Evolutionary conservation across 2,329 filamentous ascomycete species (phyloP).

Genomic region (Camptophora hylomeconis): DNA sequence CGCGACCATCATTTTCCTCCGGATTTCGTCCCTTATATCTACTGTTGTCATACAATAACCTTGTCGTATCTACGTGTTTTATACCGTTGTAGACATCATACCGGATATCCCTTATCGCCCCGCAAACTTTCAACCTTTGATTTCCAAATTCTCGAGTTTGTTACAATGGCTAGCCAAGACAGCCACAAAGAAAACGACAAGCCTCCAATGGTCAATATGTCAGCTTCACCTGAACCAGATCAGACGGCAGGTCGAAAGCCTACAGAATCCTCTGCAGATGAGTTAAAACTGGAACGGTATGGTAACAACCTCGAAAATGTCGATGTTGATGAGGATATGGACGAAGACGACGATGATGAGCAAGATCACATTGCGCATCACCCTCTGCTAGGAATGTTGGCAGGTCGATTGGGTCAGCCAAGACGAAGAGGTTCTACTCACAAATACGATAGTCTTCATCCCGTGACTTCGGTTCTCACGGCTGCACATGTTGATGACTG

Average conservation of each 20-base stretch:
- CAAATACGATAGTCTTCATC: conserved; percentile 46
- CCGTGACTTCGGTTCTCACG: conserved; percentile 62
- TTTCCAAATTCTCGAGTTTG: too few species aligned
- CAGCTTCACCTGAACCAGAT: too few species aligned
- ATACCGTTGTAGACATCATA: too few species aligned
- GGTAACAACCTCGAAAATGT: conserved; percentile 11
- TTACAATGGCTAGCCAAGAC: too few species aligned
- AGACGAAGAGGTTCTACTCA: conserved; percentile 15
- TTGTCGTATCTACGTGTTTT: too few species aligned
- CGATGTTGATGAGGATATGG: conserved; percentile 10
- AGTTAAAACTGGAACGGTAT: conserved; percentile 13
- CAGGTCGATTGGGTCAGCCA: conserved; percentile 14
- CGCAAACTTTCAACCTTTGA: too few species aligned
- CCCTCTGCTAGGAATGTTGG: conserved; percentile 17
- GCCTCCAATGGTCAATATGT: too few species aligned
- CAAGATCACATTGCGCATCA: conserved; percentile 15
- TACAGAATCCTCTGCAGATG: conserved; percentile 4
- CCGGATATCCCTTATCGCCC: too few species aligned
- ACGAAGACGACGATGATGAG: conserved; percentile 15
- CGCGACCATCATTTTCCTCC: too few species aligned
- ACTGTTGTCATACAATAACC: too few species aligned
- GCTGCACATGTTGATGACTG: conserved; percentile 38
- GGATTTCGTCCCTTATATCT: too few species aligned
- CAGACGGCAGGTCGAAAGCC: conserved; percentile 6
- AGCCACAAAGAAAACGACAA: too few species aligned